These are phyloP conservation scores for Climacium dendroides DNA, from an alignment of 225 moss, liverwort and hornwort species.

Conservation along the genomic window DNA sequence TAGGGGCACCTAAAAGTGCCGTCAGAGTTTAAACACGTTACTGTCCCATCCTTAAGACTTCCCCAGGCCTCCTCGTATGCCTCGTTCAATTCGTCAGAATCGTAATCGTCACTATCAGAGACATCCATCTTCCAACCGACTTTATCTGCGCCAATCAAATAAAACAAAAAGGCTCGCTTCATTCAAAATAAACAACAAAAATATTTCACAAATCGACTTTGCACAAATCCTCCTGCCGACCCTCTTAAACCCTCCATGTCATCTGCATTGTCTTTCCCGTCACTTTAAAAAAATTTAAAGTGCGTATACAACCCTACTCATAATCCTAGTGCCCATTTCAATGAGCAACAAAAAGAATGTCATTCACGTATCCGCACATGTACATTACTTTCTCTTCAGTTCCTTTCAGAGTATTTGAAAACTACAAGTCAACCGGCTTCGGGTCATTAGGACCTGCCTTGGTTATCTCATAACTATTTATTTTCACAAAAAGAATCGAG, in stretches of 20 bases:
- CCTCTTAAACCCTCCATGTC: not conserved
- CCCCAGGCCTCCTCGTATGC: conserved; percentile 14
- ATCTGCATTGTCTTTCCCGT: not conserved
- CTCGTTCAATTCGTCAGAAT: conserved; percentile 29
- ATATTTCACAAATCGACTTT: not conserved
- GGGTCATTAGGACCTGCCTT: not conserved
- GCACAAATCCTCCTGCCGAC: not conserved
- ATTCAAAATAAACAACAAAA: not conserved
- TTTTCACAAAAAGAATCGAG: not conserved
- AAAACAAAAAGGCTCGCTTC: not conserved
- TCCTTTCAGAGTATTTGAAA: not conserved
- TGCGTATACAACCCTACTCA: not conserved
- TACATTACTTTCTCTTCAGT: not conserved
- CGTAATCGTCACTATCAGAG: conserved; percentile 17
- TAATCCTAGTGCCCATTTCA: not conserved
- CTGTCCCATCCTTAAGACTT: conserved; percentile 3
- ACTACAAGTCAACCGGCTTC: not conserved
- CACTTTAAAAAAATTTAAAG: not conserved
- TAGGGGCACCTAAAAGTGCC: conserved; percentile 72
- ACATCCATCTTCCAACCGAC: conserved; percentile 14
- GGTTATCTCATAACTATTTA: not conserved
- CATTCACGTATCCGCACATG: not conserved
- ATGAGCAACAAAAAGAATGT: not conserved
- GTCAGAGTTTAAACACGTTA: conserved; percentile 33
- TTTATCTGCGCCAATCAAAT: not conserved